Base-by-base conservation (phyloP, 106 monocot species). In the Dioscorea alata region DNA sequence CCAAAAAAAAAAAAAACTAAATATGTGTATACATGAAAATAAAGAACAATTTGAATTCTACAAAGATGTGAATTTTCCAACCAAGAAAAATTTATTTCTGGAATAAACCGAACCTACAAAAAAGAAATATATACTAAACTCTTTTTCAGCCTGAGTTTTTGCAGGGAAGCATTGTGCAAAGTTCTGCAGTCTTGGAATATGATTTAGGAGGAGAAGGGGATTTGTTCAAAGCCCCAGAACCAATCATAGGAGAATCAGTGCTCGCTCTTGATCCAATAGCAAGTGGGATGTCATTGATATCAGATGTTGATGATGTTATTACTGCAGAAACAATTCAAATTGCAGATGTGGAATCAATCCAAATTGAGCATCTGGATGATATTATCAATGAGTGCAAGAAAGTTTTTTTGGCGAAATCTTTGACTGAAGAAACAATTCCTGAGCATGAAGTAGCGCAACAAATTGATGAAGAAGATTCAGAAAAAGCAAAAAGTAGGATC, bases 341-440 rank as follows among this genome's bases (percentile, higher is more conserved):
- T 32, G 74, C 75, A 12, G 81, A 81, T 24, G 70, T 82, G 42
- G 81, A 80, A 22, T 74, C 74, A 48, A 87, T 85, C 22, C 88
- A 76, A 71, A 78, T 65, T 49, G 88, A 86, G 23, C 80, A 76
- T 57, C 71, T 94, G 21, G 75, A 63, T 49, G 91, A 96, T 49
- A 80, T 86, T 23, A 81, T 89, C 66, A 83, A 82, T 58, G 88
- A 86, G 31, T 95, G 91, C 82, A 72, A 88, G 77, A 84, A 90
- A 24, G 94, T 80, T 33, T 76, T 86, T 9, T 69, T 86, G 19
- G 84, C 73, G 18, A 82, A 82, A 49, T 78, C 75, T 23, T 79
- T 67, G 22, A 77, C 83, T 17, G 63, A 83, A 59, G 85, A 87
- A 18, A 65, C 73, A 13, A 33, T 80, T 71, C 59, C 64, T 33